phyloP scores from a whole-genome alignment of 176 grass and related monocot species.

The Luzula sylvatica region DNA sequence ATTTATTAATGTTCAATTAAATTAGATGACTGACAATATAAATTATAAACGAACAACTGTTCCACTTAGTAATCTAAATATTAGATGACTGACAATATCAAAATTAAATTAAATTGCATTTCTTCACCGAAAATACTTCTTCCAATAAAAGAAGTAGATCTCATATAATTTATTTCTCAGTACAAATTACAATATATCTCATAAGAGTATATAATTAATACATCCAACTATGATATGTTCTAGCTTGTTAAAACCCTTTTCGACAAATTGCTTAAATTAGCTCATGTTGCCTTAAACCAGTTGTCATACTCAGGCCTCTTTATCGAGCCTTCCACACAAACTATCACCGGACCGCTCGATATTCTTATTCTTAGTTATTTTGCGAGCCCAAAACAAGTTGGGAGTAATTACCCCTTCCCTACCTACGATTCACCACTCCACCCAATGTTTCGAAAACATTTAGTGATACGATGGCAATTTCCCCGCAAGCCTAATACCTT shows the following conservation, averaged over 20 bases:
- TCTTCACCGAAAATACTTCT: too few relatives aligned
- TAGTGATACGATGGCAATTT: constrained; percentile 21
- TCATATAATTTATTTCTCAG: too few relatives aligned
- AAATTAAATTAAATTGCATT: too few relatives aligned
- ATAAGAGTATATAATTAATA: background rate
- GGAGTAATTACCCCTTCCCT: background rate
- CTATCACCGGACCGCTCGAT: constrained; percentile 5
- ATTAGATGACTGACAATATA: too few relatives aligned
- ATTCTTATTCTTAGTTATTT: constrained; percentile 7
- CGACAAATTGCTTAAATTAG: constrained; percentile 20
- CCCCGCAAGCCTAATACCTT: constrained; percentile 36
- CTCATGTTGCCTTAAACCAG: background rate
- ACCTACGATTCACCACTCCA: background rate
- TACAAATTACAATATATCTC: background rate
- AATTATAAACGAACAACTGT: background rate
- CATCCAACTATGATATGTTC: constrained; percentile 6
- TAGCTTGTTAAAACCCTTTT: background rate
- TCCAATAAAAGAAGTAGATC: too few relatives aligned
- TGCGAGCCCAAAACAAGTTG: constrained; percentile 11
- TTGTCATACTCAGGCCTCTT: background rate
- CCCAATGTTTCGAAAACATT: background rate
- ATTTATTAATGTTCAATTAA: too few relatives aligned
- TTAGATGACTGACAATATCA: too few relatives aligned
- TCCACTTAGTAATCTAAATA: too few relatives aligned
- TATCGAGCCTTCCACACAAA: constrained; percentile 10